Evolutionary conservation across 2,329 filamentous ascomycete species (phyloP).

Genomic region (Arthrobotrys pseudoclavata): DNA sequence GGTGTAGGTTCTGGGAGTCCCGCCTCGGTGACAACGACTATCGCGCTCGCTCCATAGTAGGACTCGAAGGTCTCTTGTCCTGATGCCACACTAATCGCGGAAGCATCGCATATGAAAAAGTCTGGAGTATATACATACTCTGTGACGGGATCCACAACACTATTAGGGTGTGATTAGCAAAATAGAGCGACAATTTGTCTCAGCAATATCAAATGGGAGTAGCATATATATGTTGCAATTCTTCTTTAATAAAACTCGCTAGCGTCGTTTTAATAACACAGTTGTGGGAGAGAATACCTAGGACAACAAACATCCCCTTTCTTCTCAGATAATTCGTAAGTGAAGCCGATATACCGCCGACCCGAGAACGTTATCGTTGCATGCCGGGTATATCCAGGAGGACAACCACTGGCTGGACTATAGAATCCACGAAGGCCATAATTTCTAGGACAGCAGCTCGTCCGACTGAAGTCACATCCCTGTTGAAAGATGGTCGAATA

Average conservation of each 20-base stretch:
- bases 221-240: too few species aligned
- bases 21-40: slow-evolving; percentile 10
- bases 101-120: neutral
- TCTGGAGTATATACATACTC: neutral
- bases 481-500: neutral
- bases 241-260: too few species aligned
- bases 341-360: slow-evolving; percentile 8
- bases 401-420: slow-evolving; percentile 5
- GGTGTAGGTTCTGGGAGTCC: neutral
- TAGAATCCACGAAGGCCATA: slow-evolving; percentile 8
- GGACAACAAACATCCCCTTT: slow-evolving; percentile 8
- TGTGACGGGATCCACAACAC: slow-evolving; percentile 10
- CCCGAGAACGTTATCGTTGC: slow-evolving; percentile 12
- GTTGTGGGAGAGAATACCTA: neutral
- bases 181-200: too few species aligned
- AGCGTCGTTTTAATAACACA: too few species aligned
- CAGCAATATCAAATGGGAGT: too few species aligned
- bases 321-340: slow-evolving; percentile 13
- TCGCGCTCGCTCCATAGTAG: neutral
- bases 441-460: slow-evolving; percentile 15
- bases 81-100: neutral
- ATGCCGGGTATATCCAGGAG: slow-evolving; percentile 8
- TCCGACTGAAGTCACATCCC: slow-evolving; percentile 1
- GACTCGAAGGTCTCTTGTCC: neutral
- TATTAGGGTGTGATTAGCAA: neutral